phyloP scores from a whole-genome alignment of 768 basidiomycete species.

The Tulasnella sp. region DNA sequence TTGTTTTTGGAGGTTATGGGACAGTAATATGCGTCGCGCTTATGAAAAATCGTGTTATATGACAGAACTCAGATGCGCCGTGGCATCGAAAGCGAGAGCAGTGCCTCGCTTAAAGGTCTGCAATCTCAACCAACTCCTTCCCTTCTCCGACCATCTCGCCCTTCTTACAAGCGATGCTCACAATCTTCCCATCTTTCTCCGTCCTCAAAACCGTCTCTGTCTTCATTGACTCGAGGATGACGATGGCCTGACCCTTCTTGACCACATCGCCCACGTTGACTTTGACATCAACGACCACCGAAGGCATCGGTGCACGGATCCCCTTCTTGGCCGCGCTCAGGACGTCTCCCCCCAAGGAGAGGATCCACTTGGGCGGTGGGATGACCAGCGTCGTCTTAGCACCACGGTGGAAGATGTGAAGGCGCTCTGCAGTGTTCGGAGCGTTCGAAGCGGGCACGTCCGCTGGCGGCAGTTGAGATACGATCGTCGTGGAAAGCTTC shows the following conservation, averaged over 20 bases:
- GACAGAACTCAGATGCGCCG: too few species aligned
- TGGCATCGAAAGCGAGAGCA: too few species aligned
- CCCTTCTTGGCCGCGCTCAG: slow-evolving; percentile 42
- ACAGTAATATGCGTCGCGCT: too few species aligned
- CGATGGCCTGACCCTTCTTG: slow-evolving; percentile 67
- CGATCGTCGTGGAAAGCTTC: slow-evolving; percentile 51
- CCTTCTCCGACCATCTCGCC: slow-evolving; percentile 93
- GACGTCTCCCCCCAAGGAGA: slow-evolving; percentile 53
- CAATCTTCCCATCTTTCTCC: slow-evolving; percentile 56
- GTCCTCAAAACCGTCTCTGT: slow-evolving; percentile 84
- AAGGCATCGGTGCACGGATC: slow-evolving; percentile 83
- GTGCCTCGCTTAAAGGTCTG: neutral
- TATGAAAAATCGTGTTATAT: too few species aligned
- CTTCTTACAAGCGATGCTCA: slow-evolving; percentile 60
- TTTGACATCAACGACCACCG: slow-evolving; percentile 78
- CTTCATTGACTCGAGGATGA: slow-evolving; percentile 95
- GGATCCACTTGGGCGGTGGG: slow-evolving; percentile 62
- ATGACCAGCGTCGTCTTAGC: slow-evolving; percentile 54
- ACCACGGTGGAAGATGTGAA: slow-evolving; percentile 59
- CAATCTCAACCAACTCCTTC: slow-evolving; percentile 45
- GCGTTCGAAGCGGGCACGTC: slow-evolving; percentile 44
- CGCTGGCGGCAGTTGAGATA: slow-evolving; percentile 46
- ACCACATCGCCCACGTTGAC: slow-evolving; percentile 70
- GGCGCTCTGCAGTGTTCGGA: slow-evolving; percentile 51
- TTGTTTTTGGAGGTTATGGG: too few species aligned